Conservation (phyloP, 495 filamentous ascomycete genomes). For the Aspergillus sparsus region DNA sequence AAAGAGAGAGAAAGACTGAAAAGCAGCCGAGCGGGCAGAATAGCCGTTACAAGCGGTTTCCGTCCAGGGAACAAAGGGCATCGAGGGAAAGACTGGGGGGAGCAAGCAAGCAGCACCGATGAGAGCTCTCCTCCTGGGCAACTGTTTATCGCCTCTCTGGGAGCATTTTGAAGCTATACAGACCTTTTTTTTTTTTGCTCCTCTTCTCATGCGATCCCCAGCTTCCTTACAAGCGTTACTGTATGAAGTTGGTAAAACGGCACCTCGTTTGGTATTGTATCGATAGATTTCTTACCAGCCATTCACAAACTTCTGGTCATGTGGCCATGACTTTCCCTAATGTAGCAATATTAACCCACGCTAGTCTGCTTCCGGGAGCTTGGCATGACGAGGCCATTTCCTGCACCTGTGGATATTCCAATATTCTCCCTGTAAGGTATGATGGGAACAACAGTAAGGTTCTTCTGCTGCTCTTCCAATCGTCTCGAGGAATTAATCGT, state of each 20-base stretch:
- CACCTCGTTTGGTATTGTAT: conserved; percentile 10
- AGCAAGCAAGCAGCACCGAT: conserved; percentile 17
- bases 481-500: too few relatives aligned
- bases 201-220: conserved; percentile 18
- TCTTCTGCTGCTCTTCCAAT: too few relatives aligned
- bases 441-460: too few relatives aligned
- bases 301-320: conserved; percentile 7
- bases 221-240: conserved; percentile 21
- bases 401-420: conserved; percentile 11
- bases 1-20: conserved; percentile 9
- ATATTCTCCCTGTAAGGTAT: conserved; percentile 1
- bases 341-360: neutral
- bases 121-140: neutral
- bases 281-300: conserved; percentile 5
- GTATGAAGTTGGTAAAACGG: conserved; percentile 17
- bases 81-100: conserved; percentile 5
- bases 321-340: conserved; percentile 10
- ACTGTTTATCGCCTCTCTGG: conserved; percentile 1
- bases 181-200: conserved; percentile 8
- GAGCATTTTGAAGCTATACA: conserved; percentile 25
- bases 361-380: neutral
- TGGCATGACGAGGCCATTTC: conserved; percentile 9
- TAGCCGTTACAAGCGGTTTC: conserved; percentile 26
- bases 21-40: conserved; percentile 17
- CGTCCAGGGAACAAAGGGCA: conserved; percentile 12